Percentiles rank a stretch among this genome's conserved stretches.
Conservation (phyloP, 1,284 basidiomycete genomes). For the Leccinum fallax region DNA sequence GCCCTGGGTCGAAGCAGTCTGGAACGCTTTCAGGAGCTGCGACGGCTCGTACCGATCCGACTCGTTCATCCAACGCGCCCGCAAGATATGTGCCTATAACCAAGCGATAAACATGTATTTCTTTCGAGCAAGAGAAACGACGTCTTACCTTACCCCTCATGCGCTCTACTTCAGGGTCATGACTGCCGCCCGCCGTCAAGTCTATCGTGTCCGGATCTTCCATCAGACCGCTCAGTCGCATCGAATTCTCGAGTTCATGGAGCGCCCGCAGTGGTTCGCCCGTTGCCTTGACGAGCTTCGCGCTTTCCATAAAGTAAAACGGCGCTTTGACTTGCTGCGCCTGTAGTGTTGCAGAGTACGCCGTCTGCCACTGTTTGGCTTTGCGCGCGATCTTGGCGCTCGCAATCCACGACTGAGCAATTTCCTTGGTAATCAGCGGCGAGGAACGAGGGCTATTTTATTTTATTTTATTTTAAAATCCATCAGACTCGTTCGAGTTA, state of each 20-base stretch:
- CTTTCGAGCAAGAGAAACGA: neutral
- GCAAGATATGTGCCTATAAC: slow-evolving; percentile 78
- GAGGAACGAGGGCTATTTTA: slow-evolving; percentile 31
- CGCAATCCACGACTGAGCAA: slow-evolving; percentile 87
- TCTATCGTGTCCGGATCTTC: slow-evolving; percentile 53
- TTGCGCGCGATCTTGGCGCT: slow-evolving; percentile 96
- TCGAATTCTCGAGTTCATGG: slow-evolving; percentile 84
- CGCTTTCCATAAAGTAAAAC: slow-evolving; percentile 90
- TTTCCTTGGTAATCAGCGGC: slow-evolving; percentile 53
- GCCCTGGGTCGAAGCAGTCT: slow-evolving; percentile 17
- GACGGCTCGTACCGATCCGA: slow-evolving; percentile 83
- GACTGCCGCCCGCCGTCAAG: slow-evolving; percentile 50
- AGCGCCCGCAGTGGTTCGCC: slow-evolving; percentile 89
- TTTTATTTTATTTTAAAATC: neutral
- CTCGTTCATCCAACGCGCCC: slow-evolving; percentile 92
- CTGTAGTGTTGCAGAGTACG: slow-evolving; percentile 95
- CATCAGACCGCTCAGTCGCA: slow-evolving; percentile 51
- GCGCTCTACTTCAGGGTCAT: slow-evolving; percentile 49
- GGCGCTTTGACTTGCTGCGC: slow-evolving; percentile 77
- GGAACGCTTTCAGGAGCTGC: slow-evolving; percentile 25
- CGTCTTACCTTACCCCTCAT: slow-evolving; percentile 72
- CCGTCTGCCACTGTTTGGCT: slow-evolving; percentile 94
- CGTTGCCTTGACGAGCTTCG: slow-evolving; percentile 81
- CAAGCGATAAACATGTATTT: slow-evolving; percentile 1
- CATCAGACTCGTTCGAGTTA: slow-evolving; percentile 11